Evolutionary conservation across 2,329 filamentous ascomycete genomes (phyloP).

Genomic region (Coleophoma crateriformis): DNA sequence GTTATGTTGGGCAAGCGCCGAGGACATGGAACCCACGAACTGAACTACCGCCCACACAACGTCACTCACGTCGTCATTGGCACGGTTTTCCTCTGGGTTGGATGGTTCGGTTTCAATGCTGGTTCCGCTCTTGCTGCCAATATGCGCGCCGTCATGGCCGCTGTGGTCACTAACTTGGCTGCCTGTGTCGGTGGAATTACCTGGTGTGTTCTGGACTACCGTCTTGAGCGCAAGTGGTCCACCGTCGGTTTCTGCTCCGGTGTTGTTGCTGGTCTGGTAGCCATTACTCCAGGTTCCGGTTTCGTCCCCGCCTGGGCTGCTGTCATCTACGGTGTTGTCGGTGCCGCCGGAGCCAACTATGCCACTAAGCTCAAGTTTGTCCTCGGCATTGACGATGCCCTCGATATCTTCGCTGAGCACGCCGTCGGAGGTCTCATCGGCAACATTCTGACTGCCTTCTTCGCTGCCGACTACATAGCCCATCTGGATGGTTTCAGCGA

Average conservation of each 20-base stretch:
- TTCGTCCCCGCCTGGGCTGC: constrained; percentile 83
- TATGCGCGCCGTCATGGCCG: constrained; percentile 80
- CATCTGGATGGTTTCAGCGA: constrained; percentile 65
- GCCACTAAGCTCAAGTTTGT: constrained; percentile 88
- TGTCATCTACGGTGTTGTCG: constrained; percentile 71
- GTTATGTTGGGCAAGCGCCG: constrained; percentile 72
- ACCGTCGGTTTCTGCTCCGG: constrained; percentile 92
- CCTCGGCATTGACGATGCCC: constrained; percentile 73
- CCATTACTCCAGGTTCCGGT: constrained; percentile 81
- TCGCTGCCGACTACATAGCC: constrained; percentile 80
- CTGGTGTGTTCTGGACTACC: constrained; percentile 86
- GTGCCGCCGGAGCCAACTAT: constrained; percentile 77
- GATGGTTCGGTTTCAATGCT: constrained; percentile 94
- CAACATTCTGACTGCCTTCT: constrained; percentile 75
- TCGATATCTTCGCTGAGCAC: constrained; percentile 86
- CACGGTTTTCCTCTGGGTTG: constrained; percentile 91
- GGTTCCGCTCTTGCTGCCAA: constrained; percentile 78
- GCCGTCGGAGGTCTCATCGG: constrained; percentile 73
- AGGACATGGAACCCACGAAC: constrained; percentile 79
- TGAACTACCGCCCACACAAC: constrained; percentile 91
- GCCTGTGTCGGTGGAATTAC: constrained; percentile 81
- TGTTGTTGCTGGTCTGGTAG: constrained; percentile 79
- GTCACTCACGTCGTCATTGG: constrained; percentile 89
- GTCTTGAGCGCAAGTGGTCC: constrained; percentile 86
- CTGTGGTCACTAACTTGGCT: constrained; percentile 78